Evolutionary conservation across 2,329 filamentous ascomycete species (phyloP).

Genomic region (Penicillium rolfsii): DNA sequence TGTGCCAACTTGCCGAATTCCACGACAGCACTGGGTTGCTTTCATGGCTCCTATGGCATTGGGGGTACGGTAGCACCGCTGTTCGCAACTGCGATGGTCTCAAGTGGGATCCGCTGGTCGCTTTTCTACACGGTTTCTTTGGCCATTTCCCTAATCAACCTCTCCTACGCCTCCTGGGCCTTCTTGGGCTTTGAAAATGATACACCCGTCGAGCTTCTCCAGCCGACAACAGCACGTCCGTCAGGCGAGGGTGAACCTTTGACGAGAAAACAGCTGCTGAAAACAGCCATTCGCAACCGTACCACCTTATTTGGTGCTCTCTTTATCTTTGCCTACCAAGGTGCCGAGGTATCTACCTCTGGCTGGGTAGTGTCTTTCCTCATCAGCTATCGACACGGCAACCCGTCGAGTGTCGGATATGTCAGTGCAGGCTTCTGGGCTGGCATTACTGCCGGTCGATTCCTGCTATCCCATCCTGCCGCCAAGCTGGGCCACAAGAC

Average conservation of each 20-base stretch:
- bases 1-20: constrained; percentile 57
- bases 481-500: constrained; percentile 70
- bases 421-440: constrained; percentile 71
- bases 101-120: constrained; percentile 65
- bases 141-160: constrained; percentile 59
- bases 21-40: constrained; percentile 52
- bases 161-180: constrained; percentile 64
- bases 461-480: constrained; percentile 69
- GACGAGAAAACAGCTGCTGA: constrained; percentile 45
- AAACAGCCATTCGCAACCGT: constrained; percentile 54
- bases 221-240: constrained; percentile 49
- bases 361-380: constrained; percentile 88
- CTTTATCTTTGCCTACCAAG: constrained; percentile 86
- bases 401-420: constrained; percentile 74
- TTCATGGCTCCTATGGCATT: constrained; percentile 55
- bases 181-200: constrained; percentile 74
- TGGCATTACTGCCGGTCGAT: constrained; percentile 76
- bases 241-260: constrained; percentile 30
- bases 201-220: constrained; percentile 47
- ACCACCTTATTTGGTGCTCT: constrained; percentile 73
- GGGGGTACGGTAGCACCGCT: constrained; percentile 69
- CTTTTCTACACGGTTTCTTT: constrained; percentile 73
- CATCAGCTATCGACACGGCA: constrained; percentile 70
- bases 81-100: constrained; percentile 73
- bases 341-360: constrained; percentile 79